Evolutionary conservation across 208 protist species (phyloP), one percentile per base, ranked within the genome.

Genomic region (Trypanosoma vivax): DNA sequence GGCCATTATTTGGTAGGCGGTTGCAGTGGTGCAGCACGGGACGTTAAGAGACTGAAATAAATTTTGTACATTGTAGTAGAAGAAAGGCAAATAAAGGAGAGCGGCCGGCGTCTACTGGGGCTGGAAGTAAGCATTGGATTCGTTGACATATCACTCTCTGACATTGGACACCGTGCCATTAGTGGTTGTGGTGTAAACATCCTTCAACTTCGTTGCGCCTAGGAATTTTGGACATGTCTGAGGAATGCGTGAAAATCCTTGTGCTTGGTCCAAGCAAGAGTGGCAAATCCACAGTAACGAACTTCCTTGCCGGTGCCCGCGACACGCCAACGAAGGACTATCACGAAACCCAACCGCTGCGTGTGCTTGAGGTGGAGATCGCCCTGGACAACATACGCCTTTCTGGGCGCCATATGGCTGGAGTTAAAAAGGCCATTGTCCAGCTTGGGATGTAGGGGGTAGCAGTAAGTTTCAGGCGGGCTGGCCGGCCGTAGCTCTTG

Each of bases 401-500:
- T 14, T 59, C 28, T 30, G 70, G 75, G 18, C 49, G 39, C 10
- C 29, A 67, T 49, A 52, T 68, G 18, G 67, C 76, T 19, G 68
- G 76, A 19, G 66, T 50, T n/a, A 75, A 61, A 34, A 43, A 64
- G 10, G 71, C 90, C 0, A 27, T 70, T 16, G 86, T 93, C 35
- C 85, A 95, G 54, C 42, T 95, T 96, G 90, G 88, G 90, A 96
- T 41, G 40, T 93, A 6, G 64, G 78, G 24, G 90, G 90, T 47
- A 90, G 65, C 65, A 73, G 65, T 50, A 85, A 83, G 47, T 74
- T 90, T 46, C 87, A 96, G 63, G 64, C 79, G 5, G 72, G 85
- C 35, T 96, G 90, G 90, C 78, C 86, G 13, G 86, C 88, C n/a
- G 71, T 92, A 10, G 72, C 76, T 10, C 50, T 60, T 28, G 63